Percentiles rank a stretch among this genome's conserved stretches.
These are phyloP conservation scores for Gyromitra esculenta DNA, from an alignment of 2,329 filamentous ascomycete genomes.

Conservation along the genomic window DNA sequence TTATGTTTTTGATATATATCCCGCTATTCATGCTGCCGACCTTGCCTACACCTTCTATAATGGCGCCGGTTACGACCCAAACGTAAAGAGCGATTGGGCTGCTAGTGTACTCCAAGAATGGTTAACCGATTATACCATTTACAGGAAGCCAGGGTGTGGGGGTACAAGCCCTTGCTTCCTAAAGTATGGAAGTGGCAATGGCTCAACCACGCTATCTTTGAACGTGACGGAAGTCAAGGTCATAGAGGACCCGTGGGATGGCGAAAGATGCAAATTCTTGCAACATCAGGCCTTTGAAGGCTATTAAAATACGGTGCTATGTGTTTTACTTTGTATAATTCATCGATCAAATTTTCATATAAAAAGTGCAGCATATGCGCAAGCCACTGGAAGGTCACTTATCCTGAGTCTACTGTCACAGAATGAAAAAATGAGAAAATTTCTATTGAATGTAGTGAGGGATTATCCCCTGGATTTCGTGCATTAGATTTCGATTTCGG, in stretches of 20 bases:
- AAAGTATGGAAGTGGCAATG: neutral
- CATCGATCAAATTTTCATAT: neutral
- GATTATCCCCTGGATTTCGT: too few species aligned
- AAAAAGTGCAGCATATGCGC: neutral
- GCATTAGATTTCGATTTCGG: too few species aligned
- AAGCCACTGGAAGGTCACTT: neutral
- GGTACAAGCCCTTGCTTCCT: conserved; percentile 25
- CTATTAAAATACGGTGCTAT: neutral
- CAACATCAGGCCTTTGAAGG: conserved; percentile 17
- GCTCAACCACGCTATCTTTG: conserved; percentile 34
- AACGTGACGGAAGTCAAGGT: conserved; percentile 37
- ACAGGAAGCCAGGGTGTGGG: conserved; percentile 39
- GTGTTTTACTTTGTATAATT: neutral
- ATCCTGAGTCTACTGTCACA: neutral
- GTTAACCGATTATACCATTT: conserved; percentile 39
- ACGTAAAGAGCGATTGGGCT: conserved; percentile 12
- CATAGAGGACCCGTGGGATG: conserved; percentile 46
- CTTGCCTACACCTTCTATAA: conserved; percentile 47
- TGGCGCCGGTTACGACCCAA: conserved; percentile 9
- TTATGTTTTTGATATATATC: conserved; percentile 51
- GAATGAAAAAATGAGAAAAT: neutral
- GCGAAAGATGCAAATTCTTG: conserved; percentile 41
- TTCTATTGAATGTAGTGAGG: too few species aligned
- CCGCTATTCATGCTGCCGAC: conserved; percentile 45
- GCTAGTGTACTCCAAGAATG: conserved; percentile 46